Evolutionary conservation across 2,329 filamentous ascomycete species (phyloP), one percentile per base, ranked within the genome.

Genomic region (Xylariaceae sp.): DNA sequence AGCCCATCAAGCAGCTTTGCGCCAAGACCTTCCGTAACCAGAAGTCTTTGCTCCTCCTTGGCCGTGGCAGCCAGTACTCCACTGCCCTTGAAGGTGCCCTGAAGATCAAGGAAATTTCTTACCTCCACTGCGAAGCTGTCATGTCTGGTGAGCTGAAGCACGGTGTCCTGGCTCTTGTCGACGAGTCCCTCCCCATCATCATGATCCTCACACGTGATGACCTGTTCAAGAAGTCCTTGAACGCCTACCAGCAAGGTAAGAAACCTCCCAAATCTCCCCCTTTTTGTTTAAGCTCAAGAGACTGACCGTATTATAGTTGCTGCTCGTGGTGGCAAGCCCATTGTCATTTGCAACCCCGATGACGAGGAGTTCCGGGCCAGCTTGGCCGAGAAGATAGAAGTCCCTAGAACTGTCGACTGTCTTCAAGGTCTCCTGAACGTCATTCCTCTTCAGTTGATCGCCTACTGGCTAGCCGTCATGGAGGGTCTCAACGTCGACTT

Each of bases 71-170:
- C 74, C 94, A 99, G 79, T 96, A 92, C 81, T 92, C 93, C 62
- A 99, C 94, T 70, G 94, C 94, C 58, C 86, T 99, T 18, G 94
- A 99, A 82, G 94, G 91, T 78, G 94, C 94, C 53, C 83, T 99
- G 69, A 99, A 99, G 84, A 99, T 99, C 78, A 99, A 99, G 85
- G 94, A 99, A 80, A 99, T 99, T 71, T 97, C 93, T 15, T 99
- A 99, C 78, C 89, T 99, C 61, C 94, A 99, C 78, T 99, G 94
- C 77, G 94, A 99, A 80, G 94, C 94, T 70, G 94, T 99, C 81
- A 99, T 99, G 94, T 97, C 94, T 66, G 94, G 94, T 77, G 94
- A 99, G 80, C 85, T 99, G 71, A 99, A 99, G 86, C 94, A 99
- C 77, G 94, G 94, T 82, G 94, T 99, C 55, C 82, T 99, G 73